phyloP scores from a whole-genome alignment of 768 basidiomycete genomes.

The Agaricus subrufescens region DNA sequence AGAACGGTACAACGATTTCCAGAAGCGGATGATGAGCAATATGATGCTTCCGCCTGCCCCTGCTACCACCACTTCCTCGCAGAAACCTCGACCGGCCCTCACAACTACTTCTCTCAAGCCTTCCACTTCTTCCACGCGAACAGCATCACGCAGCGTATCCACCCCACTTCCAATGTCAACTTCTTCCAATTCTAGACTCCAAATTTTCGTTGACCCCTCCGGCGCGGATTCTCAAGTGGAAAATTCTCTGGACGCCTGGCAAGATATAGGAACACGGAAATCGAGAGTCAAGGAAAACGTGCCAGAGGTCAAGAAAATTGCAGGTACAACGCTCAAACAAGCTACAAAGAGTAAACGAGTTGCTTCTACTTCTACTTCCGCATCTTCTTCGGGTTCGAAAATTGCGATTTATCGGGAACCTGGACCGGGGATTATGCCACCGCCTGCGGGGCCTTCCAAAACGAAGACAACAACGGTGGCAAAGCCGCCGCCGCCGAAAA shows the following conservation, averaged over 20 bases:
- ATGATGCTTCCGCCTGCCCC: conserved; percentile 34
- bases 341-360: conserved; percentile 52
- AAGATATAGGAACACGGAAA: conserved; percentile 74
- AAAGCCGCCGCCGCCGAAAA: conserved; percentile 5
- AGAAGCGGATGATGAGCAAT: conserved; percentile 81
- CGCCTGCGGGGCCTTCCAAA: conserved; percentile 23
- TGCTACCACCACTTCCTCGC: conserved; percentile 25
- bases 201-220: conserved; percentile 69
- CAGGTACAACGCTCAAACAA: conserved; percentile 62
- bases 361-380: conserved; percentile 29
- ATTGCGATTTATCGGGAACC: conserved; percentile 68
- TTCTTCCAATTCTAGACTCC: conserved; percentile 53
- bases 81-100: conserved; percentile 27
- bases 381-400: conserved; percentile 36
- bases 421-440: conserved; percentile 41
- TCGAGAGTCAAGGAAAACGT: conserved; percentile 77
- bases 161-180: conserved; percentile 25
- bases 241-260: conserved; percentile 47
- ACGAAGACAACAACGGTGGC: conserved; percentile 12
- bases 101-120: conserved; percentile 41
- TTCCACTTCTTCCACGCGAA: conserved; percentile 25
- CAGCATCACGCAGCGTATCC: conserved; percentile 17
- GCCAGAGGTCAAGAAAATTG: conserved; percentile 63
- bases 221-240: conserved; percentile 44
- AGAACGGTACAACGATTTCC: conserved; percentile 78